Percentiles rank a stretch among this genome's conserved stretches.
Evolutionary conservation across 306 rosid genomes (phyloP).

Genomic region (Rosa multiflora): DNA sequence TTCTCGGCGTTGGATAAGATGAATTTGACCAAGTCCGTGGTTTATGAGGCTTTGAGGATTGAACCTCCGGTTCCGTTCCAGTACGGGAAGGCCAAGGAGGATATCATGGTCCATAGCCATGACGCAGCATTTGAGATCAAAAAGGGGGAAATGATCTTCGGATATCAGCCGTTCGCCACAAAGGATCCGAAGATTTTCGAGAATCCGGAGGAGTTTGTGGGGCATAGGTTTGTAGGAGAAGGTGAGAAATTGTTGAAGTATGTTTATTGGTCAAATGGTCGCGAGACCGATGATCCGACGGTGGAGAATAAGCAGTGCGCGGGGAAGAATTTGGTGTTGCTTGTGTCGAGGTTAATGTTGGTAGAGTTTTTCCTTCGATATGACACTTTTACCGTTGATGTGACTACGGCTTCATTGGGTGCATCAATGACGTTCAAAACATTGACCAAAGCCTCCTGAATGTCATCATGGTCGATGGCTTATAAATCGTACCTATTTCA

Average conservation of each 20-base stretch:
- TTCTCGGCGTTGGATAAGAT: constrained; percentile 41
- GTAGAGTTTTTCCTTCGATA: constrained; percentile 61
- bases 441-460: constrained; percentile 33
- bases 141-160: constrained; percentile 74
- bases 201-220: constrained; percentile 46
- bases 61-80: constrained; percentile 79
- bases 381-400: constrained; percentile 48
- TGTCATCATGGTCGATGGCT: not conserved
- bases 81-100: constrained; percentile 65
- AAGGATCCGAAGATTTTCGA: constrained; percentile 58
- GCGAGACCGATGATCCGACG: constrained; percentile 48
- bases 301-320: constrained; percentile 63
- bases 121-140: constrained; percentile 58
- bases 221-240: constrained; percentile 32
- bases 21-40: constrained; percentile 60
- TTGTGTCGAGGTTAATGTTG: constrained; percentile 43
- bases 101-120: constrained; percentile 53
- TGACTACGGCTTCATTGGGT: constrained; percentile 32
- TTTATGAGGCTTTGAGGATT: constrained; percentile 57
- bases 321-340: constrained; percentile 52
- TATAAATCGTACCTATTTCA: not conserved
- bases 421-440: constrained; percentile 44
- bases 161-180: constrained; percentile 68
- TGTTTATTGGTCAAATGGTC: constrained; percentile 66
- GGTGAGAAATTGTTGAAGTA: constrained; percentile 49